Evolutionary conservation across 441 rosid genomes (phyloP).

Genomic region (Pelargonium fulgidum): DNA sequence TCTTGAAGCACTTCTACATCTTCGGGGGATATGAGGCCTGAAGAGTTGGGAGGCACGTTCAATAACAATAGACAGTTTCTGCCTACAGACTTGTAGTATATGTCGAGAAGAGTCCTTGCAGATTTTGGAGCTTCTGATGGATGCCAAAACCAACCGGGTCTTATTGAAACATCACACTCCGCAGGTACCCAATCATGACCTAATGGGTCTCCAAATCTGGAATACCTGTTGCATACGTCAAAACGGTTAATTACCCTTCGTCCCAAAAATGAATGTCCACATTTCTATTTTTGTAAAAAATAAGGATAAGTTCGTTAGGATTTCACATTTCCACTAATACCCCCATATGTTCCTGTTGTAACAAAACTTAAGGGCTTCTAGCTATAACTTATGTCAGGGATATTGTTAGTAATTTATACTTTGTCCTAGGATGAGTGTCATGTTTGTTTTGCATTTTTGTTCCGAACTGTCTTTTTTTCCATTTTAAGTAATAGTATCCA

Average conservation of each 20-base stretch:
- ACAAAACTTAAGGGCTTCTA: no score
- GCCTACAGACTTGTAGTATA: slow-evolving; percentile 70
- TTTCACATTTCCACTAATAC: no score
- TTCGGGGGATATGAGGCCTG: slow-evolving; percentile 64
- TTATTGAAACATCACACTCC: slow-evolving; percentile 87
- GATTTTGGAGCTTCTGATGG: slow-evolving; percentile 70
- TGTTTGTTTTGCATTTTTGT: no score
- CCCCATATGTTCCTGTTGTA: no score
- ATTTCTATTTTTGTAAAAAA: no score
- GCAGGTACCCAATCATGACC: slow-evolving; percentile 89
- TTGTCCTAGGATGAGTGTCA: no score
- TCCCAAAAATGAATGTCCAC: no score
- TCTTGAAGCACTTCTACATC: slow-evolving; percentile 63
- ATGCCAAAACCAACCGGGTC: slow-evolving; percentile 98
- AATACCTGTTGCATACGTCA: slow-evolving; percentile 41
- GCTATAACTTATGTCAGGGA: no score
- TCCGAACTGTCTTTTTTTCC: no score
- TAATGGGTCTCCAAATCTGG: slow-evolving; percentile 46
- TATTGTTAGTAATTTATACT: no score
- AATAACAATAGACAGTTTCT: slow-evolving; percentile 66
- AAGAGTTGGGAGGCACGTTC: slow-evolving; percentile 74
- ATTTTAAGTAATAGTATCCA: no score
- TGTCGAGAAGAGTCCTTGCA: slow-evolving; percentile 53
- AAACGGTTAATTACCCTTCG: neutral
- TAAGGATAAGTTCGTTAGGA: no score